Evolutionary conservation across 495 filamentous ascomycete species (phyloP).

Genomic region (Aspergillus asperescens): DNA sequence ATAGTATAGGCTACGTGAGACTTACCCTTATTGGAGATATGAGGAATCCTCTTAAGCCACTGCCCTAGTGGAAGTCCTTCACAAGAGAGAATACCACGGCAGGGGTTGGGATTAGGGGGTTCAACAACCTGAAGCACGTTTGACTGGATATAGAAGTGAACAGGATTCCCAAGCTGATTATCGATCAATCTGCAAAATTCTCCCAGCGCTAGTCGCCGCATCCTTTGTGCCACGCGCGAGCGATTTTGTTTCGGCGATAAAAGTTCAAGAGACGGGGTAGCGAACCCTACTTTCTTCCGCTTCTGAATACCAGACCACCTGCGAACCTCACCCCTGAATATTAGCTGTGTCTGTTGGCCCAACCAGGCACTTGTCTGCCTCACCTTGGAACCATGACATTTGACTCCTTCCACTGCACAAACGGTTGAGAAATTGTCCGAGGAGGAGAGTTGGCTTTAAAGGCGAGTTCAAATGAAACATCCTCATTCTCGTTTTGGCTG

Average conservation of each 20-base stretch:
- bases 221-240: too few relatives aligned
- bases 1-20: constrained; percentile 14
- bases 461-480: not conserved
- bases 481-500: not conserved
- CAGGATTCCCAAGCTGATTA: not conserved
- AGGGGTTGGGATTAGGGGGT: not conserved
- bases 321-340: too few relatives aligned
- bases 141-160: constrained; percentile 3
- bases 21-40: constrained; percentile 13
- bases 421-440: too few relatives aligned
- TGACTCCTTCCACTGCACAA: constrained; percentile 1
- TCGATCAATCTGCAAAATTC: constrained; percentile 7
- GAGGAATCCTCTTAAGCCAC: constrained; percentile 12
- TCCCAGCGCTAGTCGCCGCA: not conserved
- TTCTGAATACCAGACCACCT: too few relatives aligned
- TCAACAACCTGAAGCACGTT: not conserved
- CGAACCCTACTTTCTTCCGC: constrained; percentile 1
- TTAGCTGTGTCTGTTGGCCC: not conserved
- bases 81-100: not conserved
- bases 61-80: not conserved
- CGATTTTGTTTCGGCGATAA: too few relatives aligned
- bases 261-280: not conserved
- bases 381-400: not conserved
- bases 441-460: not conserved
- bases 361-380: not conserved